Conservation (phyloP, 2,329 filamentous ascomycete species). For the Fusarium sp. region DNA sequence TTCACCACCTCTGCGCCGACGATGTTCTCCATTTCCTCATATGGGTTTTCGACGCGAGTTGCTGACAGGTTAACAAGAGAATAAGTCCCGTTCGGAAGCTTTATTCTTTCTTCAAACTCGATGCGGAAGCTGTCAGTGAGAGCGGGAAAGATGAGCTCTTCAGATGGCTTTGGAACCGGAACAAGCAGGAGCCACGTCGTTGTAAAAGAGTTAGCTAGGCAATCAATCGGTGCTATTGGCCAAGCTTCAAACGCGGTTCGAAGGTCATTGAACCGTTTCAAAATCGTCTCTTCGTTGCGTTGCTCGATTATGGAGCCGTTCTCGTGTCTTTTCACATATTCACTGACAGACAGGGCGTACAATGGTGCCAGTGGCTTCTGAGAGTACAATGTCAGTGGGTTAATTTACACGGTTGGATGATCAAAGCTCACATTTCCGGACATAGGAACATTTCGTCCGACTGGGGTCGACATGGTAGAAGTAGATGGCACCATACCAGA, state of each 20-base stretch:
- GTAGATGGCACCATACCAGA: background rate
- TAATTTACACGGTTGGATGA: background rate
- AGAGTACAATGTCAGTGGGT: conserved; percentile 17
- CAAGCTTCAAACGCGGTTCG: conserved; percentile 41
- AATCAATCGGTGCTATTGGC: conserved; percentile 49
- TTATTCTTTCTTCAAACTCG: conserved; percentile 41
- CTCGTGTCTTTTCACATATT: conserved; percentile 47
- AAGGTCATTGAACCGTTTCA: conserved; percentile 46
- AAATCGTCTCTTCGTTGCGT: conserved; percentile 46
- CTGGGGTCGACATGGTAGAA: background rate
- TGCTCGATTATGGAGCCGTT: conserved; percentile 51
- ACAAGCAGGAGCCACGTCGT: conserved; percentile 51
- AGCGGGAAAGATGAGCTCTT: conserved; percentile 43
- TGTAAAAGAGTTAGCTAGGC: conserved; percentile 45
- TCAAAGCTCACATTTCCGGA: conserved; percentile 13
- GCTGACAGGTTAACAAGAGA: conserved; percentile 45
- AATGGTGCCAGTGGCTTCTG: conserved; percentile 20
- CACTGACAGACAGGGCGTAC: conserved; percentile 40
- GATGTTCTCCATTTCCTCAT: conserved; percentile 37
- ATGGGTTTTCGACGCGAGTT: conserved; percentile 48
- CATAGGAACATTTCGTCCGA: background rate
- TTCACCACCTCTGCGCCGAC: conserved; percentile 16
- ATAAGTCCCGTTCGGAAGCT: conserved; percentile 34
- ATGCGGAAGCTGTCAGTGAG: conserved; percentile 47
- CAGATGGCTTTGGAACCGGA: conserved; percentile 32